Conservation (phyloP, 192 early-diverging fungal genomes). For the Backusella liffmaniae region DNA sequence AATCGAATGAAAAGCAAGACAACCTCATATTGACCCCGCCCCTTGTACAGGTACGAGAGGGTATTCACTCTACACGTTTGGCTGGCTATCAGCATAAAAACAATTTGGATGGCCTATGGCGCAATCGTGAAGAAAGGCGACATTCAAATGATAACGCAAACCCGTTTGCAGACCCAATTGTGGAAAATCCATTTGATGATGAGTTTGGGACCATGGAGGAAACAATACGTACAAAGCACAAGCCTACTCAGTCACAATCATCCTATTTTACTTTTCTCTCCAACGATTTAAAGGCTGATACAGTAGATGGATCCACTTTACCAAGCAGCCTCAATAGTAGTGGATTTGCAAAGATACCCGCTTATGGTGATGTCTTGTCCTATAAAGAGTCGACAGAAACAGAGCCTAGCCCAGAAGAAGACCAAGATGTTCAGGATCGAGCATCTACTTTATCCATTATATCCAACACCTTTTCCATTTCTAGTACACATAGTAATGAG, state of each 20-base stretch:
- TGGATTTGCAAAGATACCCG: slow-evolving; percentile 17
- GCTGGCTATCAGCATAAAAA: slow-evolving; percentile 1
- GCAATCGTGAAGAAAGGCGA: slow-evolving; percentile 1
- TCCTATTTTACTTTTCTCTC: slow-evolving; percentile 21
- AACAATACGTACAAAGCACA: neutral
- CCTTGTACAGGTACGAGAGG: slow-evolving; percentile 24
- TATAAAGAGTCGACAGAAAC: neutral
- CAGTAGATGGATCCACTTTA: neutral
- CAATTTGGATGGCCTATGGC: neutral
- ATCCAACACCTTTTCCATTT: slow-evolving; percentile 10
- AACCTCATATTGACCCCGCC: slow-evolving; percentile 12
- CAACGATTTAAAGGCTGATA: slow-evolving; percentile 4
- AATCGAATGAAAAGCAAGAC: slow-evolving; percentile 10
- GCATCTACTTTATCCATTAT: slow-evolving; percentile 8
- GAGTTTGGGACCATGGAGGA: neutral
- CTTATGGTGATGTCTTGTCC: neutral
- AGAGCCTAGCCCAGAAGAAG: slow-evolving; percentile 6
- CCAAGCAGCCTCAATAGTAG: slow-evolving; percentile 23
- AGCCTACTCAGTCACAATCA: slow-evolving; percentile 18
- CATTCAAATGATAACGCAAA: slow-evolving; percentile 1
- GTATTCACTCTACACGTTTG: slow-evolving; percentile 19
- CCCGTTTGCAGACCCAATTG: slow-evolving; percentile 19
- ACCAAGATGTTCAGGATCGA: neutral
- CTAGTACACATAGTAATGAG: neutral
- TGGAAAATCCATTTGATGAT: slow-evolving; percentile 38